Evolutionary conservation across 2,329 filamentous ascomycete genomes (phyloP), one percentile per base, ranked within the genome.

Genomic region (Graphilbum fragrans): DNA sequence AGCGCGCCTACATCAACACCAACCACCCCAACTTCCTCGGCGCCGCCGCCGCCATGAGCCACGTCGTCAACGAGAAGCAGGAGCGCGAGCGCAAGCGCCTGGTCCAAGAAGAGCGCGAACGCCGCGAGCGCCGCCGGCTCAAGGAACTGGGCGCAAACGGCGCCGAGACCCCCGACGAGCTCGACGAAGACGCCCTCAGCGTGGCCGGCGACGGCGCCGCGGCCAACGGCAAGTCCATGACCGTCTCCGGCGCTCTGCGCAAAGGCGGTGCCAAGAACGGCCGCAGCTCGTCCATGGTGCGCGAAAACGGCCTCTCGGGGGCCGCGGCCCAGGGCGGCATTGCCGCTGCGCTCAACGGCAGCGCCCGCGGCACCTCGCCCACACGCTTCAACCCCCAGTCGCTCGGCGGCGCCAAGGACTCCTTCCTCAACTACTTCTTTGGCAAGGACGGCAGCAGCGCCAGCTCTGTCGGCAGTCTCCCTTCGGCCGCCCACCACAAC

Each of bases 21-120:
- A 98, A 98, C 56, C 92, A 98, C 58, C 92, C 92, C 38, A 98
- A 98, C 62, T 98, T 98, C 67, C 76, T 96, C 16, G 92, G 92
- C 35, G 92, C 92, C 16, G 90, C 92, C 19, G 90, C 88, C 29
- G 92, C 92, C 47, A 98, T 98, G 92, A 90, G 86, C 50, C 87
- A 92, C 37, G 90, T 98, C 37, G 93, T 98, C 46, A 85, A 78
- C 56, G 90, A 83, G 57, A 94, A 92, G 64, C 87, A 96, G 58
- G 92, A 98, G 50, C 82, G 87, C 51, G 90, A 98, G 62, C 82
- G 86, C 60, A 88, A 86, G 59, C 75, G 72, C 32, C 62, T 84
- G 34, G 69, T 86, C 17, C 82, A 85, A 44, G 87, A 94, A 52
- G 88, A 96, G 61, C 78, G 84, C 51, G 82, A 87, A 50, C 86